Evolutionary conservation across 1,284 basidiomycete genomes (phyloP).

Genomic region (Cryptococcus sp.): DNA sequence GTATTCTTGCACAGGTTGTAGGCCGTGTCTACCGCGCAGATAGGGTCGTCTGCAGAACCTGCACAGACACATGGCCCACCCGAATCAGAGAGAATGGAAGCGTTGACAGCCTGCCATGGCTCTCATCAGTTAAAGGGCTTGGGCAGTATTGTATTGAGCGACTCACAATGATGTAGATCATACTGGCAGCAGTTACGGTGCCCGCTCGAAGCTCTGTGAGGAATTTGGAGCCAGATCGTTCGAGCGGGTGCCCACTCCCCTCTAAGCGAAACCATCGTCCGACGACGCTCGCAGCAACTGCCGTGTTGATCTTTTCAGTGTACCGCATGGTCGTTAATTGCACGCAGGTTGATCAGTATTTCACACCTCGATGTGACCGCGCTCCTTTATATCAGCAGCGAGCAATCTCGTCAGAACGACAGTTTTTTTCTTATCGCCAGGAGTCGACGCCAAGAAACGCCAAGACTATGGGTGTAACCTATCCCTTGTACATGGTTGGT

Average conservation of each 20-base stretch:
- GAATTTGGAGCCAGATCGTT: constrained; percentile 74
- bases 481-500: no score
- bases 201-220: constrained; percentile 80
- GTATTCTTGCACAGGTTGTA: constrained; percentile 71
- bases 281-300: constrained; percentile 67
- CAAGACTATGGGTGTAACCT: no score
- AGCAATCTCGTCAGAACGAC: no score
- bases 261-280: constrained; percentile 83
- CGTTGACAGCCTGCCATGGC: constrained; percentile 40
- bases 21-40: constrained; percentile 59
- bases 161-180: constrained; percentile 42
- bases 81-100: constrained; percentile 68
- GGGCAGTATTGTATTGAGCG: neutral
- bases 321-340: constrained; percentile 1
- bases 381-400: no score
- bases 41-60: constrained; percentile 46
- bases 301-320: constrained; percentile 43
- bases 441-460: no score
- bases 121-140: neutral
- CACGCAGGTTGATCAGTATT: no score
- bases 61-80: constrained; percentile 81
- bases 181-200: constrained; percentile 73
- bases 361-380: no score
- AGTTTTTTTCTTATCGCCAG: no score
- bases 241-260: constrained; percentile 73